phyloP scores from a whole-genome alignment of 2,329 filamentous ascomycete species.

The Akanthomyces lecanii region DNA sequence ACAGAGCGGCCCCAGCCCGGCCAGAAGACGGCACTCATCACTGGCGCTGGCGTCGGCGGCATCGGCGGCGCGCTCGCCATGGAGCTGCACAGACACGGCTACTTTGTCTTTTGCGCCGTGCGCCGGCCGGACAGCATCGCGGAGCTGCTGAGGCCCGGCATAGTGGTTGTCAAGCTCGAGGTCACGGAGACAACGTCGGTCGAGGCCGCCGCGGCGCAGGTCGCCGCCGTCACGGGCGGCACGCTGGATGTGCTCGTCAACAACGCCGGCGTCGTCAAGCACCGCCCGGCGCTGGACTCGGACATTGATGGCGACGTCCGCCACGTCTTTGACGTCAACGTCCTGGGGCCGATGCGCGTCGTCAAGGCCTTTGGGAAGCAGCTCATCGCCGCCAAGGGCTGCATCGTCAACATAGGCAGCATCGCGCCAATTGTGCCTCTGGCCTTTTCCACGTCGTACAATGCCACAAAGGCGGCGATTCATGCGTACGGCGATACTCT shows the following conservation, averaged over 20 bases:
- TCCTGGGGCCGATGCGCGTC: slow-evolving; percentile 21
- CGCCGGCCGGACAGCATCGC: slow-evolving; percentile 12
- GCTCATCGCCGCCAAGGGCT: slow-evolving; percentile 23
- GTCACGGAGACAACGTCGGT: slow-evolving; percentile 14
- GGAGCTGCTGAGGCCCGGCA: slow-evolving; percentile 2
- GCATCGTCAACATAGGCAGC: slow-evolving; percentile 25
- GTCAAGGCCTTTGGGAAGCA: slow-evolving; percentile 22
- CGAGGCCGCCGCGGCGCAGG: slow-evolving; percentile 1
- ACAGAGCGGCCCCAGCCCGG: slow-evolving; percentile 11
- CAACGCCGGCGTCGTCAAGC: slow-evolving; percentile 15
- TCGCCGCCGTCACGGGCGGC: slow-evolving; percentile 8
- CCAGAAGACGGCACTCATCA: slow-evolving; percentile 18
- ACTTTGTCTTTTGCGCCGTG: slow-evolving; percentile 16
- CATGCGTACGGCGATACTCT: slow-evolving; percentile 23
- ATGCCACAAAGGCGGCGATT: slow-evolving; percentile 24
- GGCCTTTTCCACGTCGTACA: slow-evolving; percentile 22
- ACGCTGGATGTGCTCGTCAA: slow-evolving; percentile 18
- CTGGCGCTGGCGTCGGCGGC: slow-evolving; percentile 16
- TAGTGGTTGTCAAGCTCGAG: slow-evolving; percentile 10
- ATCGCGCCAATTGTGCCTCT: slow-evolving; percentile 23
- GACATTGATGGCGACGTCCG: slow-evolving; percentile 17
- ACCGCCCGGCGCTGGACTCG: slow-evolving; percentile 15
- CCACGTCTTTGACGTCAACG: slow-evolving; percentile 17
- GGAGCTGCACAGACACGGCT: slow-evolving; percentile 15
- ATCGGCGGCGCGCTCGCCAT: slow-evolving; percentile 17